These are phyloP conservation scores for Mortierella sp. DNA, from an alignment of 371 early-diverging fungal genomes.

Conservation along the genomic window DNA sequence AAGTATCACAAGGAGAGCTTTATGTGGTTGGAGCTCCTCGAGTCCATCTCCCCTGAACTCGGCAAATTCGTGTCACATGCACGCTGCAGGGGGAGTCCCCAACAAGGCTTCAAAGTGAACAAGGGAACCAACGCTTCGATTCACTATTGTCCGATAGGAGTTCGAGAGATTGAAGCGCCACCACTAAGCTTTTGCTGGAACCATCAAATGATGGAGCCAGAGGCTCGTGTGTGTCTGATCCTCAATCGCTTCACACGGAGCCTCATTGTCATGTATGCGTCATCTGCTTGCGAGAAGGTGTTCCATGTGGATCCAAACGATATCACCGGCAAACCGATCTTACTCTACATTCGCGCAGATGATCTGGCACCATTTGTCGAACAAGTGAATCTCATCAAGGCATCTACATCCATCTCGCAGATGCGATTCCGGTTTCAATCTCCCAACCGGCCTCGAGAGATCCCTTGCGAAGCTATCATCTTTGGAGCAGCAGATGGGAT, in stretches of 20 bases:
- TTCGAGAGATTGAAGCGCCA: conserved; percentile 14
- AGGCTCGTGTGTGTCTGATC: conserved; percentile 25
- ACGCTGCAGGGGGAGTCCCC: too few species aligned
- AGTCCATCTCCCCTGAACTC: too few species aligned
- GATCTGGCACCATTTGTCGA: conserved; percentile 15
- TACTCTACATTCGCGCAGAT: conserved; percentile 15
- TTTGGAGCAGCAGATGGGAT: conserved; percentile 12
- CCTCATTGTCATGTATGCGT: conserved; percentile 20
- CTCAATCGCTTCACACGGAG: conserved; percentile 21
- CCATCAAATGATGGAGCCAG: conserved; percentile 7
- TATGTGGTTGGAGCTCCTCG: too few species aligned
- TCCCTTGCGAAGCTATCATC: conserved; percentile 16
- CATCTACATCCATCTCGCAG: conserved; percentile 11
- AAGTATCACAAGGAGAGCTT: conserved; percentile 40
- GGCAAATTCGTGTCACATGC: too few species aligned
- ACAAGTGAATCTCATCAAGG: conserved; percentile 14
- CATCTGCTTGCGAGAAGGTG: conserved; percentile 3
- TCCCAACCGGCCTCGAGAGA: conserved; percentile 10
- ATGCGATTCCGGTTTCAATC: conserved; percentile 25
- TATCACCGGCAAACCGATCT: conserved; percentile 17
- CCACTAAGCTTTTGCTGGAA: conserved; percentile 23
- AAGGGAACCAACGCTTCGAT: too few species aligned
- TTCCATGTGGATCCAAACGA: conserved; percentile 10
- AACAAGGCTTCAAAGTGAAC: too few species aligned
- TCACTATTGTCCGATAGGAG: conserved; percentile 4